phyloP scores from a whole-genome alignment of 1,284 basidiomycete genomes.

The Wallemia mellicola region DNA sequence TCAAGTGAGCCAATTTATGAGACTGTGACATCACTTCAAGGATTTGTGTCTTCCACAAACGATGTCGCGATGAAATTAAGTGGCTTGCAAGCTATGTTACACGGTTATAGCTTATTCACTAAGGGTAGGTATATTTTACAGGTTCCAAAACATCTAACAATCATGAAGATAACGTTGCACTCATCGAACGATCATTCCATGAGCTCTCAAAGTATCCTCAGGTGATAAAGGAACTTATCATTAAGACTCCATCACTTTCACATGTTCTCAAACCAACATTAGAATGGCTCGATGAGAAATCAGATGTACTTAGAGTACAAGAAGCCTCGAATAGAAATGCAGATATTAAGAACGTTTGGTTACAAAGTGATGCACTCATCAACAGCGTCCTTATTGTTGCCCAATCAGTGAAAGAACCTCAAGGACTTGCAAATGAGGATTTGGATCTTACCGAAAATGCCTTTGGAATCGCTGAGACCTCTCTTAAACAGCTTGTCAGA shows the following conservation, averaged over 20 bases:
- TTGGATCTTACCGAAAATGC: neutral
- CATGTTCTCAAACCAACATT: neutral
- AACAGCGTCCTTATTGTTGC: neutral
- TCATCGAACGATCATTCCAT: neutral
- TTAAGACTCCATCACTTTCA: neutral
- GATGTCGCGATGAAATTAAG: neutral
- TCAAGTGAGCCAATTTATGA: neutral
- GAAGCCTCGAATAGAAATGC: neutral
- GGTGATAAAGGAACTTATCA: neutral
- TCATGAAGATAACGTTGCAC: neutral
- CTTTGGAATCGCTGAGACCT: neutral
- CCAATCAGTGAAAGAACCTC: neutral
- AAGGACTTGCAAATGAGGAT: neutral
- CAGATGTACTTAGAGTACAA: neutral
- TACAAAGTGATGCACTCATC: neutral
- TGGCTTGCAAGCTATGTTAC: neutral
- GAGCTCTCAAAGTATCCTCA: neutral
- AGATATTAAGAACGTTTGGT: neutral
- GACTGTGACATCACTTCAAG: neutral
- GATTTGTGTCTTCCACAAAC: neutral
- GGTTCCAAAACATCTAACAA: neutral
- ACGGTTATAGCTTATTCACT: neutral
- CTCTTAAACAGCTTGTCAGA: neutral
- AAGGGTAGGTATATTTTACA: neutral
- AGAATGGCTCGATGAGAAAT: neutral